These are phyloP conservation scores for Ilex paraguariensis DNA, from an alignment of 305 asterid species.

Conservation along the genomic window DNA sequence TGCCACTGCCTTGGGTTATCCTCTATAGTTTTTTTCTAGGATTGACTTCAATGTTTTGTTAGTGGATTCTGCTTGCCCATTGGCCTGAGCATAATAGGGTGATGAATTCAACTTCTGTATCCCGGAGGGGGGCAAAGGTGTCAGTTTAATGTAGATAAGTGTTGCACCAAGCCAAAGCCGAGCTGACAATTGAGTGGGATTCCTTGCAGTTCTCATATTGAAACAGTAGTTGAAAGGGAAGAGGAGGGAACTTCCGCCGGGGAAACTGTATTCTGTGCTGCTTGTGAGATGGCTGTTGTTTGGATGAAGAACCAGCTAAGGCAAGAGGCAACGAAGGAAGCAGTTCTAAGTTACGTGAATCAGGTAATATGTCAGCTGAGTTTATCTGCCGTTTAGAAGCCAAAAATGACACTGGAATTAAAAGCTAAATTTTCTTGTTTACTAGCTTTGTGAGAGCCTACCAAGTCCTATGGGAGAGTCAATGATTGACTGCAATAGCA, in stretches of 20 bases:
- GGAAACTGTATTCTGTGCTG: slow-evolving; percentile 49
- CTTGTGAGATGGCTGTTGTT: slow-evolving; percentile 89
- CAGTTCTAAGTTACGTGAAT: slow-evolving; percentile 59
- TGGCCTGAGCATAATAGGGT: too few species aligned
- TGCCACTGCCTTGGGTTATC: too few species aligned
- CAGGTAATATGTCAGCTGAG: slow-evolving; percentile 40
- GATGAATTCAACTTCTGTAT: too few species aligned
- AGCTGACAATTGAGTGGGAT: not conserved
- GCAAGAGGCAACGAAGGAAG: slow-evolving; percentile 53
- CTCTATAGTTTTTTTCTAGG: too few species aligned
- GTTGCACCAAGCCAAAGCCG: not conserved
- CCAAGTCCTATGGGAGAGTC: slow-evolving; percentile 91
- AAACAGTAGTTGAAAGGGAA: slow-evolving; percentile 59
- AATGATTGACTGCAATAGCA: slow-evolving; percentile 54
- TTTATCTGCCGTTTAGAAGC: slow-evolving; percentile 10
- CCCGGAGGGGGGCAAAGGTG: too few species aligned
- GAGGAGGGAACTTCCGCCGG: slow-evolving; percentile 34
- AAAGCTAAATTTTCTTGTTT: not conserved
- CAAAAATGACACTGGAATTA: not conserved
- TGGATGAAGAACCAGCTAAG: slow-evolving; percentile 83
- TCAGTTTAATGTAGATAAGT: not conserved
- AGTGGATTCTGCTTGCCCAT: too few species aligned
- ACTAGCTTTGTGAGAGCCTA: slow-evolving; percentile 74
- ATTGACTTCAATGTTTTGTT: too few species aligned
- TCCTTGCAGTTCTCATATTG: slow-evolving; percentile 63